Base-by-base conservation (phyloP, 179 eudicot genomes). In the Silene coronaria region DNA sequence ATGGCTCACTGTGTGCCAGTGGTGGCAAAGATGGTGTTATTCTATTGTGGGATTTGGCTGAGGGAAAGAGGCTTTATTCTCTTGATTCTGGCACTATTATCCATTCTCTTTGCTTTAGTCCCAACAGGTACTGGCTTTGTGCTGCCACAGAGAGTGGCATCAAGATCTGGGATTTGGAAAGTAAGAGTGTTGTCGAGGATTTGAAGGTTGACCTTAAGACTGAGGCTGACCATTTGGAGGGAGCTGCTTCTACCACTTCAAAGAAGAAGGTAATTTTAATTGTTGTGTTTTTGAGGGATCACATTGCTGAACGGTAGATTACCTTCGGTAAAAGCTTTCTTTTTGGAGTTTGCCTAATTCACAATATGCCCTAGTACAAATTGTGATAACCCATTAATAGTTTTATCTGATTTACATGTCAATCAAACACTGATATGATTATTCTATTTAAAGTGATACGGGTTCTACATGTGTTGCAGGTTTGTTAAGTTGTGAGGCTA, bases 101-200 rank as follows among this genome's bases (percentile, higher is more conserved):
- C 71, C 86, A 87, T 28, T 57, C 88, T 57, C 89, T 87, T 42
- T 87, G 91, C 82, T 87, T 87, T 38, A 87, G 89, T 70, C 91
- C 91, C 0, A 87, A 87, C 76, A 84, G 91, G 82, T 87, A 87
- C 80, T 87, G 91, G 91, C 89, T 87, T 7, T 87, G 91, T 77
- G 91, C 91, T 34, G 91, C 91, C 27, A 87, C 91, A 2, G 91
- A 87, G 82, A 76, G 78, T 5, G 85, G 87, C 19, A 86, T 87
- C 57, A 87, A 86, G 86, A 86, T 87, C 16, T 87, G 89, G 91
- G 89, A 87, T 23, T 79, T 87, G 82, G 89, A 86, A 70, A 86
- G 87, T 78, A 87, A 87, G 82, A 75, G 77, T 2, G 65, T 87
- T 34, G 91, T 87, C 46, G 89, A 86, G 66, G 91, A 87, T 63